Conservation (phyloP, 177 flowering plant genomes). For the Vitis hybrid region DNA sequence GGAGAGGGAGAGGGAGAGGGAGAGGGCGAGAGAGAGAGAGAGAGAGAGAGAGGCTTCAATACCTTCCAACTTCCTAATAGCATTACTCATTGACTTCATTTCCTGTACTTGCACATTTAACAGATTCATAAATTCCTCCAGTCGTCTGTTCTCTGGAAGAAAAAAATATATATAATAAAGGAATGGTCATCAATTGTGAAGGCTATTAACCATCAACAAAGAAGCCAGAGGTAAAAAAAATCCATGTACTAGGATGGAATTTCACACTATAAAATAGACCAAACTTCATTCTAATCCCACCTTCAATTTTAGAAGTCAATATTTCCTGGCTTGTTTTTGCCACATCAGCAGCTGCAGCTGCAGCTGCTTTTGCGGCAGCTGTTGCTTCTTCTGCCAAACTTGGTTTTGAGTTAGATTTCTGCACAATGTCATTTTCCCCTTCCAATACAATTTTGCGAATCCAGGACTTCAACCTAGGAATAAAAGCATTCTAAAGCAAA, state of each 20-base stretch:
- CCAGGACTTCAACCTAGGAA: conserved; percentile 94
- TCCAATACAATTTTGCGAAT: conserved; percentile 76
- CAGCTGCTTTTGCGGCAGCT: conserved; percentile 91
- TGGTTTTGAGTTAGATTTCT: conserved; percentile 48
- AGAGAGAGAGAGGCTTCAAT: not conserved
- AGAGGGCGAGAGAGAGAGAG: too few species aligned
- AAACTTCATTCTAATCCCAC: conserved; percentile 23
- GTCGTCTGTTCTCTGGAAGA: conserved; percentile 58
- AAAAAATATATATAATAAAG: conserved; percentile 6
- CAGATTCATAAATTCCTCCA: conserved; percentile 51
- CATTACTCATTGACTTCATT: conserved; percentile 72
- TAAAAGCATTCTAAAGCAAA: conserved; percentile 57
- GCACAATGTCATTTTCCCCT: conserved; percentile 48
- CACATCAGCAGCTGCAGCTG: conserved; percentile 88
- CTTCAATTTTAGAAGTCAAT: conserved; percentile 66
- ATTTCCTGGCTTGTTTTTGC: conserved; percentile 90
- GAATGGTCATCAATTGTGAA: not conserved
- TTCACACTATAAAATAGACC: not conserved
- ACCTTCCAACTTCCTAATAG: conserved; percentile 73
- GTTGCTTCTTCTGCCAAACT: conserved; percentile 83
- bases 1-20: too few species aligned
- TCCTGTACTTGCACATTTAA: conserved; percentile 71
- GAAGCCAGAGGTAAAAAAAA: not conserved
- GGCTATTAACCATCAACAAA: not conserved
- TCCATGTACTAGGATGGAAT: not conserved